phyloP scores from a whole-genome alignment of 1,284 basidiomycete genomes.

The Gastroboletus turbinatus region DNA sequence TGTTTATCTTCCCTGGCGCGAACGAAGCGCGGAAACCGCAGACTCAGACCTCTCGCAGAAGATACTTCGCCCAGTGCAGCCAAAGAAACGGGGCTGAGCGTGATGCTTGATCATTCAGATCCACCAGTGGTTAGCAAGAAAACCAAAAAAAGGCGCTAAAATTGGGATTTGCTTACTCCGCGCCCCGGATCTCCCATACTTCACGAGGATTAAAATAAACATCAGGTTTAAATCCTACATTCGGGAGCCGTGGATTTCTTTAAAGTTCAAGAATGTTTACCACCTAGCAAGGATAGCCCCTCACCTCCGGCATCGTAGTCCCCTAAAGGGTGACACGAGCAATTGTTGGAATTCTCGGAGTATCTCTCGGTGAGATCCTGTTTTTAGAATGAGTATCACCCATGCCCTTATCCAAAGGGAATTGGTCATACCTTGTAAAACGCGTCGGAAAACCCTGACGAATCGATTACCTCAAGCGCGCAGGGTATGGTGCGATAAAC shows the following conservation, averaged over 20 bases:
- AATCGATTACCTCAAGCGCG: conserved; percentile 1
- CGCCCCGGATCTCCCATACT: conserved; percentile 91
- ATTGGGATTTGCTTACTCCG: conserved; percentile 60
- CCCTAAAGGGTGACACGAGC: conserved; percentile 59
- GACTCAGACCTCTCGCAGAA: conserved; percentile 67
- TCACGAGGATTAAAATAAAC: conserved; percentile 86
- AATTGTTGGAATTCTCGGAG: conserved; percentile 62
- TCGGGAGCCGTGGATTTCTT: neutral
- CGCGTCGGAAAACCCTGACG: conserved; percentile 80
- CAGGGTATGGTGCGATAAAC: conserved; percentile 5
- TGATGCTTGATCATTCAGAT: conserved; percentile 65
- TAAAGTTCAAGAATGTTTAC: neutral
- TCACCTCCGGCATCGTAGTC: conserved; percentile 71
- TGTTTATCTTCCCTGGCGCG: conserved; percentile 79
- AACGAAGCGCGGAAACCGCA: conserved; percentile 91
- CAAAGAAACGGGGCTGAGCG: conserved; percentile 84
- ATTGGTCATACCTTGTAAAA: conserved; percentile 71
- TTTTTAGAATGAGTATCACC: conserved; percentile 3
- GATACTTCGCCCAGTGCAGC: conserved; percentile 76
- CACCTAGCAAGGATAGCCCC: conserved; percentile 12
- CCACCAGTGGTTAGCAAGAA: conserved; percentile 9
- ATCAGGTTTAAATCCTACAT: conserved; percentile 68
- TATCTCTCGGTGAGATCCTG: conserved; percentile 65
- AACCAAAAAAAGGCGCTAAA: neutral
- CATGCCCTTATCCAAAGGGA: neutral